phyloP scores from a whole-genome alignment of 163 green algal genomes.

The Scenedesmus sp. region DNA sequence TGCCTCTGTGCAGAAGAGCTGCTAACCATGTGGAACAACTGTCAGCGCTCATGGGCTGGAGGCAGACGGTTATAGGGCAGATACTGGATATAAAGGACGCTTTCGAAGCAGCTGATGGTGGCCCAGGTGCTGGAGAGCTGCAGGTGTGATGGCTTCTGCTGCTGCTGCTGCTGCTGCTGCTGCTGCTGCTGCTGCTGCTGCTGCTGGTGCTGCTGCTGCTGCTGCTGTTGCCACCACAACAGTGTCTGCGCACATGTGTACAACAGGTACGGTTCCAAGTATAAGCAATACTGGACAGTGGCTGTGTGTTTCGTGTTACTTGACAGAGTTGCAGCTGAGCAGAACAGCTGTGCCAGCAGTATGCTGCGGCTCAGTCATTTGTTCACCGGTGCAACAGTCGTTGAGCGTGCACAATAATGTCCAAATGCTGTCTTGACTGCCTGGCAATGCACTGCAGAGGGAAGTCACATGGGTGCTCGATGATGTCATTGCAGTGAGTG shows the following conservation, averaged over 20 bases:
- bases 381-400: not conserved
- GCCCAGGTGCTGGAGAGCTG: constrained; percentile 41
- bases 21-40: constrained; percentile 30
- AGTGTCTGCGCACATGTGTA: not conserved
- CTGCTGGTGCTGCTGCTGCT: not conserved
- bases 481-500: constrained; percentile 56
- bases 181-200: not conserved
- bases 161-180: not conserved
- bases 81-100: constrained; percentile 29
- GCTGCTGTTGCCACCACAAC: not conserved
- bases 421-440: not conserved
- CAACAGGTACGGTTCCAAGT: too few relatives aligned
- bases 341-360: too few relatives aligned
- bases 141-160: constrained; percentile 46
- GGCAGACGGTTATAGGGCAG: not conserved
- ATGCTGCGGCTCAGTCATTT: too few relatives aligned
- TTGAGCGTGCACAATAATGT: not conserved
- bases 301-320: not conserved
- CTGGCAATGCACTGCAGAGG: constrained; percentile 38
- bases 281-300: too few relatives aligned
- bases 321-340: too few relatives aligned
- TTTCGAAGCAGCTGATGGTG: constrained; percentile 47
- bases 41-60: constrained; percentile 20
- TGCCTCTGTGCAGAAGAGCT: constrained; percentile 40
- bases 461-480: constrained; percentile 66